Conservation (phyloP, 129 eudicot genomes). For the Centella asiatica region DNA sequence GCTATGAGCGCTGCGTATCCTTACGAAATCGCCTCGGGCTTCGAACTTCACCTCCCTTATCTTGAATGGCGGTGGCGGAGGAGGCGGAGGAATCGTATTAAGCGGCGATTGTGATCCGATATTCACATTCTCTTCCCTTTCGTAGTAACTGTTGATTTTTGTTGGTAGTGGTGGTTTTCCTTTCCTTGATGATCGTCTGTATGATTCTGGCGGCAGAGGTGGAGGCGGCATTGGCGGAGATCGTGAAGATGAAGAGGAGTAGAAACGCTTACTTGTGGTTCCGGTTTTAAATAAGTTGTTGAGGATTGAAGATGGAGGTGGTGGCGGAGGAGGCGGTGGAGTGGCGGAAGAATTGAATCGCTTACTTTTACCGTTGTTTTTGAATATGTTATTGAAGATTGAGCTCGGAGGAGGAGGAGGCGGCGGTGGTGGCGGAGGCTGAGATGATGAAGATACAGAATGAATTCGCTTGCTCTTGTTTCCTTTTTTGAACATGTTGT, state of each 20-base stretch:
- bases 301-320: slow-evolving; percentile 47
- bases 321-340: slow-evolving; percentile 37
- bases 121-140: slow-evolving; percentile 26
- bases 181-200: slow-evolving; percentile 8
- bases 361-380: slow-evolving; percentile 41
- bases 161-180: slow-evolving; percentile 71
- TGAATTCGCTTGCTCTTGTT: slow-evolving; percentile 49
- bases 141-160: slow-evolving; percentile 29
- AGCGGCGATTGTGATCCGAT: slow-evolving; percentile 56
- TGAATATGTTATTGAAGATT: slow-evolving; percentile 59
- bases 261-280: slow-evolving; percentile 32
- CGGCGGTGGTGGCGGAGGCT: slow-evolving; percentile 35
- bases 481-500: slow-evolving; percentile 54
- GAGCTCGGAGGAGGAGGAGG: slow-evolving; percentile 50
- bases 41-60: slow-evolving; percentile 44
- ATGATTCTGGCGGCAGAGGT: slow-evolving; percentile 15
- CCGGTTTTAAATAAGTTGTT: slow-evolving; percentile 37
- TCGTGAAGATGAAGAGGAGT: slow-evolving; percentile 12
- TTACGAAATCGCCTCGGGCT: slow-evolving; percentile 50
- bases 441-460: slow-evolving; percentile 18
- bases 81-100: slow-evolving; percentile 42
- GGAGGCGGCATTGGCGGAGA: slow-evolving; percentile 38
- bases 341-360: slow-evolving; percentile 27
- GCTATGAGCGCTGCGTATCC: slow-evolving; percentile 44
- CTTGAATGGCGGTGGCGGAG: slow-evolving; percentile 63